Conservation (phyloP, 139 green algal species). For the Coccomyxa sp. region DNA sequence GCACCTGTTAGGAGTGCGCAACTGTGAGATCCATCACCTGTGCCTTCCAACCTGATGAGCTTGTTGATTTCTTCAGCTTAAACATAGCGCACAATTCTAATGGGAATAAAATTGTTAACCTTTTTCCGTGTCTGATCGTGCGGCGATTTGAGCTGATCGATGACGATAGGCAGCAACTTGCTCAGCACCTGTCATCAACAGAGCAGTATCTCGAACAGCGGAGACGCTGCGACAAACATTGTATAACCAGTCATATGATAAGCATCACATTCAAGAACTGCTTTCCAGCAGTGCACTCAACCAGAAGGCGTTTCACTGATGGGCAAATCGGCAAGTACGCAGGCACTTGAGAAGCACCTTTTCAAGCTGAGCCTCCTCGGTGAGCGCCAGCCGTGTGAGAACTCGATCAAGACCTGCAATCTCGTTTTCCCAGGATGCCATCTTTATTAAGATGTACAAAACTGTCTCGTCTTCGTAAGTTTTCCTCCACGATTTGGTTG, state of each 20-base stretch:
- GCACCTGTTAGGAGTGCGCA: conserved; percentile 43
- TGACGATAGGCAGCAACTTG: conserved; percentile 68
- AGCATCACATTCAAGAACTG: background rate
- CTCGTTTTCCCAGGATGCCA: conserved; percentile 44
- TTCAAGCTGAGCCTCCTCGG: conserved; percentile 74
- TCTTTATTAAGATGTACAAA: background rate
- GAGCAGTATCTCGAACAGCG: background rate
- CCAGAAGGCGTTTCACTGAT: background rate
- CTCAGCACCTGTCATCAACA: conserved; percentile 46
- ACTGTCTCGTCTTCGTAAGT: too few relatives aligned
- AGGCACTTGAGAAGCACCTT: conserved; percentile 23
- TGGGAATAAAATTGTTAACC: conserved; percentile 1
- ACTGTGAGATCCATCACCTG: background rate
- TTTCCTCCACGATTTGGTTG: too few relatives aligned
- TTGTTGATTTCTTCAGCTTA: background rate
- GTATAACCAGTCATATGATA: background rate
- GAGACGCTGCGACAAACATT: background rate
- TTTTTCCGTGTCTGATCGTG: conserved; percentile 38
- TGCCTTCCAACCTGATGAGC: background rate
- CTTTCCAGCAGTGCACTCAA: background rate
- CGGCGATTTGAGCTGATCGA: conserved; percentile 40
- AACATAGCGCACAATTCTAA: background rate
- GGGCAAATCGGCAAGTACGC: background rate
- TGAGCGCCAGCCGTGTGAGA: conserved; percentile 73
- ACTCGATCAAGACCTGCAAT: conserved; percentile 69